Evolutionary conservation across 441 rosid genomes (phyloP).

Genomic region (Mallotus repandus): DNA sequence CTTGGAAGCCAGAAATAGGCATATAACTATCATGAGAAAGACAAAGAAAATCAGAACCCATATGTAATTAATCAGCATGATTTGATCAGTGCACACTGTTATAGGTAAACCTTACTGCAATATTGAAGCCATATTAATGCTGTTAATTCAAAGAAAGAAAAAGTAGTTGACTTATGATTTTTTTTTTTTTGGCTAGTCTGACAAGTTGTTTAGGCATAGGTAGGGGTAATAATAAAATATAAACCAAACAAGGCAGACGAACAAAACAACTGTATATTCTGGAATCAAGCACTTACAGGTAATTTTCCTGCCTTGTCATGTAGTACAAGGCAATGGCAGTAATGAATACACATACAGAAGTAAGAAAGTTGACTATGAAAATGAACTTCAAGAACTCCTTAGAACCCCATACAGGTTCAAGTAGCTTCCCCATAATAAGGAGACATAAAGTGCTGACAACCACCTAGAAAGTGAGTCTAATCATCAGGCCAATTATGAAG

Average conservation of each 20-base stretch:
- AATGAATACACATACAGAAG: conserved; percentile 74
- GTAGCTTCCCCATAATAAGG: conserved; percentile 86
- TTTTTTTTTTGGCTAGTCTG: neutral
- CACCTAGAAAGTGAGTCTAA: conserved; percentile 42
- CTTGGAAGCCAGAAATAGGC: conserved; percentile 96
- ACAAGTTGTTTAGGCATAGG: neutral
- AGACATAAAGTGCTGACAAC: conserved; percentile 71
- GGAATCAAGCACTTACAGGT: conserved; percentile 57
- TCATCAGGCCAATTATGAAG: conserved; percentile 10
- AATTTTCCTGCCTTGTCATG: conserved; percentile 63
- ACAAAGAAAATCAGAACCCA: conserved; percentile 1
- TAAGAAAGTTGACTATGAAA: conserved; percentile 72
- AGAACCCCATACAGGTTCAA: conserved; percentile 96
- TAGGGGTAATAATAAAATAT: neutral
- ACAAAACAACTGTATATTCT: conserved; percentile 6
- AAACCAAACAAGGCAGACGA: neutral
- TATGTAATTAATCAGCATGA: neutral
- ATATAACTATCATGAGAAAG: conserved; percentile 55
- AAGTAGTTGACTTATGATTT: neutral
- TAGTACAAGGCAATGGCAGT: conserved; percentile 91
- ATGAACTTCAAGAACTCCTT: conserved; percentile 95
- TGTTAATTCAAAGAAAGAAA: neutral
- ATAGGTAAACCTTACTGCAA: neutral
- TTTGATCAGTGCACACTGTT: neutral
- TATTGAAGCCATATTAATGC: neutral